Conservation (phyloP, 805 yeast species). For the Hanseniaspora occidentalis region DNA sequence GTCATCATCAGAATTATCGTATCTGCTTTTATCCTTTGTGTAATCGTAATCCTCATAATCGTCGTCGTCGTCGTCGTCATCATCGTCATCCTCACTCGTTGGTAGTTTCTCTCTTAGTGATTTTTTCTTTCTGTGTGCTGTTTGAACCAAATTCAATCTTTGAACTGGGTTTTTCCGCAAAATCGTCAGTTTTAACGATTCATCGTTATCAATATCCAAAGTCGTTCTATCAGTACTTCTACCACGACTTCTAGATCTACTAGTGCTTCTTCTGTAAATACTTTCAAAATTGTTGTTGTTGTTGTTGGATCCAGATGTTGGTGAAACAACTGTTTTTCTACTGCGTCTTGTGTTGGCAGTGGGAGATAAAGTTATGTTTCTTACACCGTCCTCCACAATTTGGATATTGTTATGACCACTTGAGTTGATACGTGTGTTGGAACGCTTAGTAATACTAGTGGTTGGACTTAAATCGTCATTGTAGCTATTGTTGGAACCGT, state of each 20-base stretch:
- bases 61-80: constrained; percentile 9
- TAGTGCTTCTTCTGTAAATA: constrained; percentile 8
- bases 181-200: constrained; percentile 49
- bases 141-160: constrained; percentile 28
- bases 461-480: no score
- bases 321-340: constrained; percentile 15
- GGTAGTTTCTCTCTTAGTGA: constrained; percentile 7
- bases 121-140: constrained; percentile 12
- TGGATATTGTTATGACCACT: constrained; percentile 6
- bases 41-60: constrained; percentile 12
- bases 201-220: constrained; percentile 19
- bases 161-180: constrained; percentile 66
- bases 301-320: constrained; percentile 3
- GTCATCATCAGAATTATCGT: constrained; percentile 37
- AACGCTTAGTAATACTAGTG: no score
- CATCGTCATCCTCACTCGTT: constrained; percentile 10
- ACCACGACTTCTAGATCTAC: constrained; percentile 13
- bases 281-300: constrained; percentile 4
- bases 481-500: constrained; percentile 8
- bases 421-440: no score
- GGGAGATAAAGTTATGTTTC: neutral
- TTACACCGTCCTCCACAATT: constrained; percentile 6
- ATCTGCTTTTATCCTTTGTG: constrained; percentile 11
- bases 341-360: constrained; percentile 17
- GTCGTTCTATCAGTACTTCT: constrained; percentile 18